Percentiles rank a stretch among this genome's conserved stretches.
Evolutionary conservation across 352 stramenopile genomes (phyloP).

Genomic region (Phytophthora citricola): DNA sequence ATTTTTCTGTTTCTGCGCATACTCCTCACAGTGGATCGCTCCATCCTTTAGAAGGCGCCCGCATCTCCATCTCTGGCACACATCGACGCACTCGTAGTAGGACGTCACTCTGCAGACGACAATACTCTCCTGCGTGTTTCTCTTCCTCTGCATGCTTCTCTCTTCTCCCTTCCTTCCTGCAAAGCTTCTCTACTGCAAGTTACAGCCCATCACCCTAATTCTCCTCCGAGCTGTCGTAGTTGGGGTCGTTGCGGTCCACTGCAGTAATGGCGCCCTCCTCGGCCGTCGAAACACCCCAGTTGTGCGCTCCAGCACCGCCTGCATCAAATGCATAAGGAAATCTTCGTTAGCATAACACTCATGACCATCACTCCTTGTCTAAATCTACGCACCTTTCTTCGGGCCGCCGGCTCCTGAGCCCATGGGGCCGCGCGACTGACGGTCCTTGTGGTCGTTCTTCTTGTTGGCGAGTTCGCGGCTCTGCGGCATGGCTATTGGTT

Average conservation of each 20-base stretch:
- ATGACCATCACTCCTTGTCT: conserved; percentile 7
- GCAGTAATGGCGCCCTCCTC: conserved; percentile 48
- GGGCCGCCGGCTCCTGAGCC: conserved; percentile 46
- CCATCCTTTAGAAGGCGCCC: neutral
- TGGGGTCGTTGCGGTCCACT: conserved; percentile 78
- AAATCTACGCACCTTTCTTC: conserved; percentile 66
- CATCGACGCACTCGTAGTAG: neutral
- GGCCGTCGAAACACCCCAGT: conserved; percentile 69
- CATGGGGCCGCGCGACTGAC: conserved; percentile 70
- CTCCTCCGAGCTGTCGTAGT: conserved; percentile 73
- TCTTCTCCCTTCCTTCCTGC: neutral
- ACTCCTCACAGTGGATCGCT: neutral
- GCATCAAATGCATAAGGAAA: neutral
- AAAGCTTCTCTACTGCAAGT: too few species aligned
- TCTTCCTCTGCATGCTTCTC: neutral
- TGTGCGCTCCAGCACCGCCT: conserved; percentile 85
- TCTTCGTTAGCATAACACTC: neutral
- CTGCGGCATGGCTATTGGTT: conserved; percentile 57
- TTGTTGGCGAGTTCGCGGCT: conserved; percentile 85
- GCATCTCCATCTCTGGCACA: neutral
- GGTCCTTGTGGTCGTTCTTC: conserved; percentile 89
- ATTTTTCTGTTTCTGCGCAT: conserved; percentile 6
- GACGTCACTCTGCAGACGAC: neutral
- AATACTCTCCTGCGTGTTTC: neutral
- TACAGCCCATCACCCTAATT: conserved; percentile 15